Evolutionary conservation across 768 basidiomycete species (phyloP).

Genomic region (Tephrocybe rancida): DNA sequence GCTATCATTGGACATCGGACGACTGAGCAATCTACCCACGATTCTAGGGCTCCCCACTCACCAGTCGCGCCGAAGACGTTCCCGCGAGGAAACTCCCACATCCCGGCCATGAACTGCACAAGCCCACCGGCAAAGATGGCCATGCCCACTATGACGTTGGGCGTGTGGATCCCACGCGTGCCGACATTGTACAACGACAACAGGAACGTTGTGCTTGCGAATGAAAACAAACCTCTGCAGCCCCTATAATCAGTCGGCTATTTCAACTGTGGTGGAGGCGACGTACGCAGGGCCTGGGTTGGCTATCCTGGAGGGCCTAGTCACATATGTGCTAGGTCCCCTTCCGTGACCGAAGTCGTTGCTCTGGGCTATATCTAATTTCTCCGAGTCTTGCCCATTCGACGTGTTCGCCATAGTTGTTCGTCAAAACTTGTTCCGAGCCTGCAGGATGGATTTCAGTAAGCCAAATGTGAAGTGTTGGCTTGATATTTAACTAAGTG

Average conservation of each 20-base stretch:
- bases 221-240: constrained; percentile 36
- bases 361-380: not conserved
- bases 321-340: not conserved
- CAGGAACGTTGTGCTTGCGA: constrained; percentile 61
- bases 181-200: constrained; percentile 68
- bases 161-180: constrained; percentile 46
- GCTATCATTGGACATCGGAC: constrained; percentile 35
- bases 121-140: constrained; percentile 75
- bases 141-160: constrained; percentile 78
- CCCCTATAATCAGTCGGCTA: not conserved
- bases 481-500: too few species aligned
- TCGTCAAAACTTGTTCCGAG: too few species aligned
- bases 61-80: constrained; percentile 71
- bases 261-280: not conserved
- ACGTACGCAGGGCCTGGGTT: constrained; percentile 35
- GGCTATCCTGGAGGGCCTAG: constrained; percentile 27
- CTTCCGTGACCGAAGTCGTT: not conserved
- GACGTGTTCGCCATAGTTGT: not conserved
- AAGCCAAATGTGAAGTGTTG: not conserved
- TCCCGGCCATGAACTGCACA: constrained; percentile 79
- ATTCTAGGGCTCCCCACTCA: constrained; percentile 18
- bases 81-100: constrained; percentile 72
- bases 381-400: constrained; percentile 5
- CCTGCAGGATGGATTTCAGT: too few species aligned
- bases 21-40: not conserved